Evolutionary conservation across 192 early-diverging fungal genomes (phyloP).

Genomic region (Lobulomyces angularis): DNA sequence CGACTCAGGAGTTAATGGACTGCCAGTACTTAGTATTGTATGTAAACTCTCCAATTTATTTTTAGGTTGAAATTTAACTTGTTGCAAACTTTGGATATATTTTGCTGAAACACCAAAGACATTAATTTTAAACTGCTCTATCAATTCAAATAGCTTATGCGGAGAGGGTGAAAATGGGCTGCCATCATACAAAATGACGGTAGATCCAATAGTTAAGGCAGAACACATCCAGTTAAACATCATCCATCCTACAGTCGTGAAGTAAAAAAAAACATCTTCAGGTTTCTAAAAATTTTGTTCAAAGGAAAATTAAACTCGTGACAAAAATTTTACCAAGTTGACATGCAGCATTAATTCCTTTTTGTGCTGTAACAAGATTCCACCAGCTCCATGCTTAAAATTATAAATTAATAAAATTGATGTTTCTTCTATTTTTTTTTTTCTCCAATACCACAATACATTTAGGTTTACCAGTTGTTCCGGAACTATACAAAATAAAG

Average conservation of each 20-base stretch:
- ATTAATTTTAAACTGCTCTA: constrained; percentile 64
- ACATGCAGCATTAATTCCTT: constrained; percentile 91
- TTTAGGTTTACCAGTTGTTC: constrained; percentile 66
- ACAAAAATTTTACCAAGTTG: too few species aligned
- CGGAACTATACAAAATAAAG: constrained; percentile 84
- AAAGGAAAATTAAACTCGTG: too few species aligned
- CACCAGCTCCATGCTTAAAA: too few species aligned
- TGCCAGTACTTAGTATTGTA: constrained; percentile 85
- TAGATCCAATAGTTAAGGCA: constrained; percentile 41
- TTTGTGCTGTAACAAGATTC: constrained; percentile 79
- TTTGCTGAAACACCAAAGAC: constrained; percentile 91
- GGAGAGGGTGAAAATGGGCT: constrained; percentile 82
- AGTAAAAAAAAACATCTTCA: constrained; percentile 77
- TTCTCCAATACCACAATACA: not conserved
- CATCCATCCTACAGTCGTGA: constrained; percentile 54
- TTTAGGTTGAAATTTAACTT: constrained; percentile 52
- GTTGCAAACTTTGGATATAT: constrained; percentile 82
- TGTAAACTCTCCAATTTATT: constrained; percentile 52
- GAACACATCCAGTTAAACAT: constrained; percentile 97
- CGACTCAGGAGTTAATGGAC: constrained; percentile 81
- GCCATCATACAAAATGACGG: constrained; percentile 83
- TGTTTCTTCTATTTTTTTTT: not conserved
- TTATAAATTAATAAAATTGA: too few species aligned
- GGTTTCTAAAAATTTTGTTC: too few species aligned
- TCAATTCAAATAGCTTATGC: constrained; percentile 60